Percentiles rank a stretch among this genome's conserved stretches.
phyloP scores from a whole-genome alignment of 768 basidiomycete genomes.

The Terana coerulea region DNA sequence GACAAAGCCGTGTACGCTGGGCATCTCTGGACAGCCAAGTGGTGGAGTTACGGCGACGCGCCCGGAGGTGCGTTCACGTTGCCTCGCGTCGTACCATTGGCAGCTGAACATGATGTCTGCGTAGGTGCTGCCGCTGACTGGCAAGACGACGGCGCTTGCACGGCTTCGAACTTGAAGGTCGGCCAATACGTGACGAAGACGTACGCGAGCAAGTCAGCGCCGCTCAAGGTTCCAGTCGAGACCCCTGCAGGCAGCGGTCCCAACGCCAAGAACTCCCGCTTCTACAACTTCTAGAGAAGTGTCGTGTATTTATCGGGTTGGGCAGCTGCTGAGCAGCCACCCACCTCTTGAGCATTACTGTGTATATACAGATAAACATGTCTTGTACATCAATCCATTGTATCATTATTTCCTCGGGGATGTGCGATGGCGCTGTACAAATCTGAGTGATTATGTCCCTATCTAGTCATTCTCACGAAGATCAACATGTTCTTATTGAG shows the following conservation, averaged over 20 bases:
- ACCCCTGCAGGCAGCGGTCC: slow-evolving; percentile 10
- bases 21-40: slow-evolving; percentile 27
- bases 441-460: no score
- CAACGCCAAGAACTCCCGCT: slow-evolving; percentile 12
- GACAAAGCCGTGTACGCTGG: slow-evolving; percentile 23
- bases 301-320: not conserved
- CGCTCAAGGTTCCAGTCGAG: slow-evolving; percentile 9
- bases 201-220: slow-evolving; percentile 17
- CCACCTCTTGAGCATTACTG: no score
- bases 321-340: no score
- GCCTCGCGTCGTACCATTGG: not conserved
- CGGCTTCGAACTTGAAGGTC: slow-evolving; percentile 4
- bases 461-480: no score
- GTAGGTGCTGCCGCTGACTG: slow-evolving; percentile 25
- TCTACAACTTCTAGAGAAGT: slow-evolving; percentile 9
- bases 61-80: slow-evolving; percentile 22
- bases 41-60: slow-evolving; percentile 26
- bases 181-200: slow-evolving; percentile 5
- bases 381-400: no score
- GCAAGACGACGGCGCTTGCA: slow-evolving; percentile 24
- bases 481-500: no score
- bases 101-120: not conserved
- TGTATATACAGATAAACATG: no score
- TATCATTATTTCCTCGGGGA: no score
- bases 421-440: no score